These are phyloP conservation scores for Tylopilus sp. DNA, from an alignment of 1,284 basidiomycete genomes.

Conservation along the genomic window DNA sequence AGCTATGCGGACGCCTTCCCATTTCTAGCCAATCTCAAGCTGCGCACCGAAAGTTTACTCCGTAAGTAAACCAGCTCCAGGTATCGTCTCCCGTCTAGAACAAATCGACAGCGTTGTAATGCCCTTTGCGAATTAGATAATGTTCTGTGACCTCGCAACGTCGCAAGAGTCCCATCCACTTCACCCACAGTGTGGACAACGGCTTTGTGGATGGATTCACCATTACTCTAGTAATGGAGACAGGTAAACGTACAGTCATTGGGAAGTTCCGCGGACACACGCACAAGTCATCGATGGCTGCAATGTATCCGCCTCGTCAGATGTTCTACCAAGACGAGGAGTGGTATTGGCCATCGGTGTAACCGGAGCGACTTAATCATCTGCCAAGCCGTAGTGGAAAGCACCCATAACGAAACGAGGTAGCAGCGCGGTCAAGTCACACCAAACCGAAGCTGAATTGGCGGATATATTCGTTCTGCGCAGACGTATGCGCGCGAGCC, in stretches of 20 bases:
- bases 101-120: constrained; percentile 69
- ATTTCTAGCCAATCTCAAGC: not conserved
- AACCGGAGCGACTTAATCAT: not conserved
- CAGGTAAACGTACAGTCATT: constrained; percentile 80
- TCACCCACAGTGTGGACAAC: constrained; percentile 1
- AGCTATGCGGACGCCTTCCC: too few relatives aligned
- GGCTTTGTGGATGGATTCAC: constrained; percentile 28
- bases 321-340: constrained; percentile 54
- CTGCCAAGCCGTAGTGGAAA: not conserved
- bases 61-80: constrained; percentile 77
- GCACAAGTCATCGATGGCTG: constrained; percentile 68
- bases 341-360: constrained; percentile 1
- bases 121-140: constrained; percentile 72
- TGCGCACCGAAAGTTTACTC: constrained; percentile 65
- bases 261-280: constrained; percentile 79
- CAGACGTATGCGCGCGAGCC: not conserved
- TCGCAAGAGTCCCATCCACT: not conserved
- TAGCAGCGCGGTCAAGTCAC: constrained; percentile 77
- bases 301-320: constrained; percentile 78
- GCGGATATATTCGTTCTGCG: constrained; percentile 75
- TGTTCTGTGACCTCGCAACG: constrained; percentile 65
- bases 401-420: constrained; percentile 69
- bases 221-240: constrained; percentile 85
- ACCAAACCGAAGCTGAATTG: constrained; percentile 82
- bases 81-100: constrained; percentile 56